Evolutionary conservation across 2,329 filamentous ascomycete species (phyloP).

Genomic region (Aspergillus sp.): DNA sequence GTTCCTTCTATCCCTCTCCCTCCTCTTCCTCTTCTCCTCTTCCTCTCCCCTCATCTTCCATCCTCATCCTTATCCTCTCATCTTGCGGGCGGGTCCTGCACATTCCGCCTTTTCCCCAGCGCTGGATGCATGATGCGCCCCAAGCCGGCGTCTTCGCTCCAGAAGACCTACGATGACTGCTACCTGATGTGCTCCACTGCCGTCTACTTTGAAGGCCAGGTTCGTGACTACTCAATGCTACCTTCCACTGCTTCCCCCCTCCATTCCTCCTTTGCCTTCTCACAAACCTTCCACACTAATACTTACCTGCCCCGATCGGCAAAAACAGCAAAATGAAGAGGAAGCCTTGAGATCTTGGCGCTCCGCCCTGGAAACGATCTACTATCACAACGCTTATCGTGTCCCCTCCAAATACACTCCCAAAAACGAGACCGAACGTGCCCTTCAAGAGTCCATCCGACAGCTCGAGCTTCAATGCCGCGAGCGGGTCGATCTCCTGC

Average conservation of each 20-base stretch:
- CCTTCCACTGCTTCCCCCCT: not conserved
- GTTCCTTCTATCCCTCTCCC: not conserved
- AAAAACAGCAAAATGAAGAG: conserved; percentile 74
- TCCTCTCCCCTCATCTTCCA: not conserved
- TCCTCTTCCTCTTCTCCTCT: not conserved
- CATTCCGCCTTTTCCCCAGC: conserved; percentile 12
- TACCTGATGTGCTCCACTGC: conserved; percentile 94
- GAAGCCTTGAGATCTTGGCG: conserved; percentile 92
- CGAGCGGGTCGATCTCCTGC: conserved; percentile 84
- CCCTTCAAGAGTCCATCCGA: conserved; percentile 76
- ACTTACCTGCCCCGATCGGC: not conserved
- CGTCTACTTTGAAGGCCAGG: conserved; percentile 93
- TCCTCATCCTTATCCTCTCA: not conserved
- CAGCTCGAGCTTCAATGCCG: conserved; percentile 89
- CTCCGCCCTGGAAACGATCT: conserved; percentile 82
- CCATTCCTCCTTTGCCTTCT: not conserved
- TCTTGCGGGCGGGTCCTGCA: conserved; percentile 28
- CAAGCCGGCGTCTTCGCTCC: conserved; percentile 71
- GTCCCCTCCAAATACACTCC: conserved; percentile 69
- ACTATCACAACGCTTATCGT: conserved; percentile 78
- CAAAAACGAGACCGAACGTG: conserved; percentile 78
- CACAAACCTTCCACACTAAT: not conserved
- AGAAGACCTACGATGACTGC: conserved; percentile 97
- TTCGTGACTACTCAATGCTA: conserved; percentile 42
- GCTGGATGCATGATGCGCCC: conserved; percentile 50